phyloP scores from a whole-genome alignment of 805 yeast species.

The Zygotorulaspora danielsina region DNA sequence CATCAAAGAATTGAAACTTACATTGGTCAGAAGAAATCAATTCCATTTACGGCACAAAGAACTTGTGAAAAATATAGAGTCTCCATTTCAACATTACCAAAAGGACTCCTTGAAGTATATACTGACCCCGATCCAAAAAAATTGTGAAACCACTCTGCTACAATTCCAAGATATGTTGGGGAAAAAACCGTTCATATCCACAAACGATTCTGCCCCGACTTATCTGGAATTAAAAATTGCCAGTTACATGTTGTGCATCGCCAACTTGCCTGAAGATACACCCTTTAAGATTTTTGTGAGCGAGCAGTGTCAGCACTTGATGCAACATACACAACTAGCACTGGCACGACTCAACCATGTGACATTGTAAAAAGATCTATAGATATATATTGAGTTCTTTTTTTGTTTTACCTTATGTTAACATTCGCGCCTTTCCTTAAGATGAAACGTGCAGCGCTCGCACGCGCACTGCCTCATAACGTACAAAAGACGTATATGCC shows the following conservation, averaged over 20 bases:
- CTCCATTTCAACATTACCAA: constrained; percentile 6
- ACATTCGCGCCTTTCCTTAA: not conserved
- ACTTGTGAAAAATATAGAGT: constrained; percentile 18
- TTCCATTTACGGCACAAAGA: constrained; percentile 39
- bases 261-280: constrained; percentile 17
- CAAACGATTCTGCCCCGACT: constrained; percentile 19
- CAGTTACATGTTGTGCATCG: constrained; percentile 30
- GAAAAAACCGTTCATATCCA: constrained; percentile 7
- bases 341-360: constrained; percentile 2
- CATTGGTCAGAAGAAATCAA: constrained; percentile 33
- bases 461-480: constrained; percentile 1
- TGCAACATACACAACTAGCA: constrained; percentile 15
- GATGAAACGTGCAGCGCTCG: no score
- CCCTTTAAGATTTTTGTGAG: constrained; percentile 9
- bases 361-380: not conserved
- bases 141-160: constrained; percentile 23
- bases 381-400: not conserved
- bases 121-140: constrained; percentile 16
- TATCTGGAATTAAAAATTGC: constrained; percentile 34
- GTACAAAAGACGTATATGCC: constrained; percentile 1
- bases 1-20: constrained; percentile 14
- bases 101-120: constrained; percentile 5
- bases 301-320: constrained; percentile 15
- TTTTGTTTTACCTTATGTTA: not conserved
- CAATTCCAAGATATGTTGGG: constrained; percentile 25